Evolutionary conservation across 176 grass and related monocot species (phyloP).

Genomic region (Ampelocalamus luodianensis): DNA sequence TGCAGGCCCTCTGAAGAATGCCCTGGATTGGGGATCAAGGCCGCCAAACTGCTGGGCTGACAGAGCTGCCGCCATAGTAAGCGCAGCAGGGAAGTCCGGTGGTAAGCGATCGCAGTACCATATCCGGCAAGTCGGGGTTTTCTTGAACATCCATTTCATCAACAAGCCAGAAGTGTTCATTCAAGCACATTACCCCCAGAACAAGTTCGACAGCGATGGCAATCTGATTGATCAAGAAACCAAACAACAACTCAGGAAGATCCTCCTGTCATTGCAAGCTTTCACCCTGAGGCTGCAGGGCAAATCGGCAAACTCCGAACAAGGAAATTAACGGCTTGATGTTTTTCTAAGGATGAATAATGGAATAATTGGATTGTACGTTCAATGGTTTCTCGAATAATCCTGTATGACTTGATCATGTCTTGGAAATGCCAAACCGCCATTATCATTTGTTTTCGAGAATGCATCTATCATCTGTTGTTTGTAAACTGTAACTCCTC

Average conservation of each 20-base stretch:
- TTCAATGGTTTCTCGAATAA: not conserved
- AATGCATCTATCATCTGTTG: not conserved
- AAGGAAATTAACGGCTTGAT: not conserved
- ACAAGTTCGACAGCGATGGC: constrained; percentile 69
- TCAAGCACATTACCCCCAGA: constrained; percentile 35
- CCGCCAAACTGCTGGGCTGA: constrained; percentile 64
- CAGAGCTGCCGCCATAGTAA: constrained; percentile 65
- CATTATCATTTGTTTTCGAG: not conserved
- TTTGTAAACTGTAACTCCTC: not conserved
- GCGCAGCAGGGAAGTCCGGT: constrained; percentile 66
- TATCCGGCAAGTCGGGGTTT: constrained; percentile 74
- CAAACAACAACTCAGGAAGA: constrained; percentile 55
- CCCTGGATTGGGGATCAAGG: constrained; percentile 84
- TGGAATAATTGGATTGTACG: not conserved
- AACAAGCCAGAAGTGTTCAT: constrained; percentile 76
- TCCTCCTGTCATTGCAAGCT: constrained; percentile 60
- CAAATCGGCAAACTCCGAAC: not conserved
- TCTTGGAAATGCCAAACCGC: not conserved
- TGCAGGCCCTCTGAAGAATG: constrained; percentile 59
- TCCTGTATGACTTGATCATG: not conserved
- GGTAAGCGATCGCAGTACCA: constrained; percentile 73
- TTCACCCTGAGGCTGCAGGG: constrained; percentile 63
- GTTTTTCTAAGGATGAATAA: not conserved
- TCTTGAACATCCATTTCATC: constrained; percentile 84
- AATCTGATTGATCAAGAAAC: constrained; percentile 60